These are phyloP conservation scores for Colletotrichum graminicola DNA, from an alignment of 2,329 filamentous ascomycete species.

Conservation along the genomic window DNA sequence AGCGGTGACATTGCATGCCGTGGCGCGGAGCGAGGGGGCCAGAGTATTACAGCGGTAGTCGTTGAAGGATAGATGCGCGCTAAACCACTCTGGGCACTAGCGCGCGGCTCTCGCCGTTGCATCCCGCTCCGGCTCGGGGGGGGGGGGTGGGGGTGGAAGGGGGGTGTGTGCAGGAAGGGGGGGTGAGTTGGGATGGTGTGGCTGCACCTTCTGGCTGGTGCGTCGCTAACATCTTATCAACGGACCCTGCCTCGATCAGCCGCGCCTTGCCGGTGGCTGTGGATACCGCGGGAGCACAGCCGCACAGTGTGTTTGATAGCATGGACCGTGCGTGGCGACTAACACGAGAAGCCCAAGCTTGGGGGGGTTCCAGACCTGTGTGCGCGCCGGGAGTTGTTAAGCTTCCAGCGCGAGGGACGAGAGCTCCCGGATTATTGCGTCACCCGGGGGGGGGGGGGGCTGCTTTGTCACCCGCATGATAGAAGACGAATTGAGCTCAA, in stretches of 20 bases:
- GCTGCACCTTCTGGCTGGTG: conserved; percentile 8
- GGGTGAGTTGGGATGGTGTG: conserved; percentile 2
- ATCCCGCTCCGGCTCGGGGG: conserved; percentile 40
- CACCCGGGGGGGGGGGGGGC: too few relatives aligned
- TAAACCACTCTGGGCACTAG: conserved; percentile 27
- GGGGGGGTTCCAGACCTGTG: neutral
- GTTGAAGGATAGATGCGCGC: conserved; percentile 34
- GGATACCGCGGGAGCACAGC: neutral
- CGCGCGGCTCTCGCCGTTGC: conserved; percentile 42
- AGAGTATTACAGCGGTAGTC: conserved; percentile 29
- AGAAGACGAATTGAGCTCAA: too few relatives aligned
- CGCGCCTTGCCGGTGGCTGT: neutral
- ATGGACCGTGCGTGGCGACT: conserved; percentile 1
- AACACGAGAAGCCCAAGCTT: neutral
- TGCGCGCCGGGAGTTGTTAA: conserved; percentile 15
- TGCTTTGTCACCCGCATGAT: too few relatives aligned
- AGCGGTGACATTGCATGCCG: conserved; percentile 4
- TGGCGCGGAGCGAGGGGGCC: conserved; percentile 25
- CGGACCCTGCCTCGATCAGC: neutral
- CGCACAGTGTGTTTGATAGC: conserved; percentile 7
- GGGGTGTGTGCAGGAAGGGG: neutral
- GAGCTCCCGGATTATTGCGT: conserved; percentile 30
- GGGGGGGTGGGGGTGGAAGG: too few relatives aligned
- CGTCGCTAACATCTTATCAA: neutral
- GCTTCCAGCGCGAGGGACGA: neutral